Evolutionary conservation across 805 yeast species (phyloP).

Genomic region (Debaryomyces prosopidis): DNA sequence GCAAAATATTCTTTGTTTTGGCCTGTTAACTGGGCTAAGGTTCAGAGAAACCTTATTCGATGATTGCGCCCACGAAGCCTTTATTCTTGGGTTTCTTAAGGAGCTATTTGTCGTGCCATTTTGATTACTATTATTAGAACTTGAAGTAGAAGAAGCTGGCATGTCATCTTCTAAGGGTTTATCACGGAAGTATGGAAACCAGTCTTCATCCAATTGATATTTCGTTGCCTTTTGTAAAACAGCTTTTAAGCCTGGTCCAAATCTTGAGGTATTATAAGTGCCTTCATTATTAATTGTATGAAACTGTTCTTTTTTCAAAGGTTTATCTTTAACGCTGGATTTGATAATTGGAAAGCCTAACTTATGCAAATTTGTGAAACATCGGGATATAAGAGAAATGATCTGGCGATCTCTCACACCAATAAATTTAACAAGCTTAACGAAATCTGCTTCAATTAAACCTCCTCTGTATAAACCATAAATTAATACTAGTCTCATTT

Average conservation of each 20-base stretch:
- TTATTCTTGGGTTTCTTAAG: slow-evolving; percentile 67
- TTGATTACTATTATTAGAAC: slow-evolving; percentile 2
- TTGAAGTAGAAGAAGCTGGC: slow-evolving; percentile 17
- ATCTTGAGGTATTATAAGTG: slow-evolving; percentile 67
- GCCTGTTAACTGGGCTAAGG: slow-evolving; percentile 8
- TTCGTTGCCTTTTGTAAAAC: slow-evolving; percentile 52
- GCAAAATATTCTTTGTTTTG: slow-evolving; percentile 69
- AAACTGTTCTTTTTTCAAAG: slow-evolving; percentile 49
- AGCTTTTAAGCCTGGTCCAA: slow-evolving; percentile 67
- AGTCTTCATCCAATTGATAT: slow-evolving; percentile 53
- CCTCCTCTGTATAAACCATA: slow-evolving; percentile 86
- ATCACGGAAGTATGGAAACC: slow-evolving; percentile 75
- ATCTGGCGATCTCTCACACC: slow-evolving; percentile 47
- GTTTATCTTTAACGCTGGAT: slow-evolving; percentile 37
- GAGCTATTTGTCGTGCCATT: slow-evolving; percentile 30
- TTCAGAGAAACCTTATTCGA: slow-evolving; percentile 17
- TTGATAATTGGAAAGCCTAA: slow-evolving; percentile 61
- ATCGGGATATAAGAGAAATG: slow-evolving; percentile 57
- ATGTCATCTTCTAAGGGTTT: slow-evolving; percentile 59
- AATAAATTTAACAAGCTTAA: slow-evolving; percentile 61
- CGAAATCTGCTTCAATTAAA: slow-evolving; percentile 67
- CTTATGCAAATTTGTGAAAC: slow-evolving; percentile 40
- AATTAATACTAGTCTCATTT: slow-evolving; percentile 68
- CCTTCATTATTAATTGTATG: slow-evolving; percentile 57
- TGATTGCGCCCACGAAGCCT: slow-evolving; percentile 72